Evolutionary conservation across 352 stramenopile genomes (phyloP), one percentile per base, ranked within the genome.

Genomic region (Phytophthora kernoviae): DNA sequence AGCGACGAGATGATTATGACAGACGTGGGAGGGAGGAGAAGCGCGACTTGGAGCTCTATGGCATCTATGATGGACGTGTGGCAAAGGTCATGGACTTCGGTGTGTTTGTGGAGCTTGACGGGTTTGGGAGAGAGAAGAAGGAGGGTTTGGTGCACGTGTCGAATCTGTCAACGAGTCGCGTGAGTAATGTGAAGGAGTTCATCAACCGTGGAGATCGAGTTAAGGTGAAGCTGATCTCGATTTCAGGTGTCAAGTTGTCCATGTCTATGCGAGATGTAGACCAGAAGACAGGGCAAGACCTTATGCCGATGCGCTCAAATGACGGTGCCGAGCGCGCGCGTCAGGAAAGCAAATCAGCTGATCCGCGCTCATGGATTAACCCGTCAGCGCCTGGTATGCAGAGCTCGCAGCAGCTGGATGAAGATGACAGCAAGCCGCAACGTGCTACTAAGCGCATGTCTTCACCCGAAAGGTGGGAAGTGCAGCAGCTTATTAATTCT

Each of bases 191-290:
- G 18, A 96, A 96, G 50, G 85, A 96, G 47, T 81, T 91, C 21
- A 88, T 98, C 46, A 81, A 84, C 10, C 78, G 87, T 21, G 90
- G 89, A 7, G 83, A 99, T 76, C 71, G 68, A 18, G 95, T 99
- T 5, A 98, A 97, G 71, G 94, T 99, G 54, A 99, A 99, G 68
- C 80, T 99, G 1, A 98, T 99, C 60, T 98, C 91, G 4, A 90
- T 97, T 42, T 83, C 85, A 1, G 85, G 82, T 4, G 67, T 60
- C 2, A 98, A 98, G 62, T 60, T 99, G n/a, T 90, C 93, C 21
- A 81, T 99, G 41, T 98, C 84, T 15, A 97, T 99, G 67, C 96
- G 97, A 51, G 98, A 99, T 75, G 96, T 99, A 11, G 97, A 99
- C 66, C 97, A 99, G 72, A 70, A 79, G 22, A 98, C 90, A 5